phyloP scores from a whole-genome alignment of 2,329 filamentous ascomycete species.

The Trichoderma pleuroti region DNA sequence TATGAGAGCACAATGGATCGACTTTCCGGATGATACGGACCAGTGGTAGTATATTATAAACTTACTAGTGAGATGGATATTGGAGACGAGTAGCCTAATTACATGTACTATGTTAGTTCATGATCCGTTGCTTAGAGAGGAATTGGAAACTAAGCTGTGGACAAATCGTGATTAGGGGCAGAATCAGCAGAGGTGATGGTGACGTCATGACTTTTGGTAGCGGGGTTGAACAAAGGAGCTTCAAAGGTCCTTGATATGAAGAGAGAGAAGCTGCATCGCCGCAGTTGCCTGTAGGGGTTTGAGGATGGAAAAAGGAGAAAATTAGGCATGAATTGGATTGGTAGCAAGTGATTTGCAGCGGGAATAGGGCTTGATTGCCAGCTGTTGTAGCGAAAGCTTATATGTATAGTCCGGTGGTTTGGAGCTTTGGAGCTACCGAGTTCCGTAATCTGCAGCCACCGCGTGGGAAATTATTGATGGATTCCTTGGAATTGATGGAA shows the following conservation, averaged over 20 bases:
- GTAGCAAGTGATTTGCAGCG: neutral
- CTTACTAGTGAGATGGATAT: neutral
- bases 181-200: neutral
- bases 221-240: slow-evolving; percentile 3
- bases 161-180: neutral
- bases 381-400: neutral
- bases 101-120: no score
- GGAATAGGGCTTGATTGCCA: neutral
- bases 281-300: neutral
- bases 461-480: neutral
- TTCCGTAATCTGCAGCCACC: neutral
- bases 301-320: neutral
- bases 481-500: neutral
- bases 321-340: neutral
- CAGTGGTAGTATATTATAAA: neutral
- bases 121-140: neutral
- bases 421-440: neutral
- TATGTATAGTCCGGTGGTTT: neutral
- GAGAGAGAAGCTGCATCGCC: neutral
- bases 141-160: neutral
- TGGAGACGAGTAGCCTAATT: neutral
- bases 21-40: neutral
- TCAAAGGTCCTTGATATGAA: neutral
- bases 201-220: slow-evolving; percentile 6
- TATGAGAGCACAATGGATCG: neutral